These are phyloP conservation scores for Asterionellopsis glacialis DNA, from an alignment of 108 stramenopile genomes.

Conservation along the genomic window DNA sequence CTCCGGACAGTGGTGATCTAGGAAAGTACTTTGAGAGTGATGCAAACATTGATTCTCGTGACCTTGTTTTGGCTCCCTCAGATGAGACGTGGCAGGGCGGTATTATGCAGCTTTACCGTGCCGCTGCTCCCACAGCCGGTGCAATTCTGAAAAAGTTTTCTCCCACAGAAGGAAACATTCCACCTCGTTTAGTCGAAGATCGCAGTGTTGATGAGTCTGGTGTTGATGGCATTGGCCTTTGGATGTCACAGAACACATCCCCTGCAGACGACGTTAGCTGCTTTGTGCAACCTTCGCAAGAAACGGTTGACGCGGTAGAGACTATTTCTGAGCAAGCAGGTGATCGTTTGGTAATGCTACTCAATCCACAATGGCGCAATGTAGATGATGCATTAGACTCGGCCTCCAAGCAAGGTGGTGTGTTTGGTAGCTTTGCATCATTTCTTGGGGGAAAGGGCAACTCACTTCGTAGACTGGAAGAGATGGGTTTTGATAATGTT, in stretches of 20 bases:
- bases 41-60: conserved; percentile 4
- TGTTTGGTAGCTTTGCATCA: conserved; percentile 65
- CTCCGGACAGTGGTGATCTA: conserved; percentile 46
- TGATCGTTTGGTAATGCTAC: conserved; percentile 34
- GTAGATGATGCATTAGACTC: conserved; percentile 84
- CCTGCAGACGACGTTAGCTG: conserved; percentile 50
- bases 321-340: conserved; percentile 32
- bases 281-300: conserved; percentile 84
- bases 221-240: conserved; percentile 83
- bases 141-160: conserved; percentile 47
- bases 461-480: conserved; percentile 50
- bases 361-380: conserved; percentile 88
- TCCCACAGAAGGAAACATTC: conserved; percentile 38
- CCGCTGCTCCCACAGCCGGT: conserved; percentile 53
- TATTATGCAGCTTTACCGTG: conserved; percentile 83
- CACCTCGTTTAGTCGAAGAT: conserved; percentile 78
- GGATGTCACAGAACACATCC: conserved; percentile 55
- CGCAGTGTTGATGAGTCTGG: conserved; percentile 80
- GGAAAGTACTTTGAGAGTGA: conserved; percentile 58
- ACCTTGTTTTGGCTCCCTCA: conserved; percentile 59
- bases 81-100: conserved; percentile 93
- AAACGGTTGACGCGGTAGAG: conserved; percentile 62
- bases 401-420: conserved; percentile 45
- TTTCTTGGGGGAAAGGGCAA: conserved; percentile 87
- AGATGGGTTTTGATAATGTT: conserved; percentile 53